These are phyloP conservation scores for Penicillium manginii DNA, from an alignment of 495 filamentous ascomycete species.

Conservation along the genomic window DNA sequence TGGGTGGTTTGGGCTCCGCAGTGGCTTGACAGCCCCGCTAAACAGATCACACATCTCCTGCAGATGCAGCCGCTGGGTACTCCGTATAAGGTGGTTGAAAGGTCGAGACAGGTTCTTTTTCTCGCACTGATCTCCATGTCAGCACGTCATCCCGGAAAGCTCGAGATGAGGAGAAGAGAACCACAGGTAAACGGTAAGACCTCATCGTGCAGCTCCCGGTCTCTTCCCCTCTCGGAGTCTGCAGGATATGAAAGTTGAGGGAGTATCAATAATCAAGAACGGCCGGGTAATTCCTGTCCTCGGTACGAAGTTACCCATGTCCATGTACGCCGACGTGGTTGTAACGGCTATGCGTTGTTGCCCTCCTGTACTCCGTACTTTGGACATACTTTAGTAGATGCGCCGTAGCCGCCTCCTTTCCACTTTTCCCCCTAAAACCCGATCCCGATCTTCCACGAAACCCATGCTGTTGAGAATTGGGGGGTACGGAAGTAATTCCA, in stretches of 20 bases:
- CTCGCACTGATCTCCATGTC: constrained; percentile 14
- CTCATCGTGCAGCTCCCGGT: constrained; percentile 11
- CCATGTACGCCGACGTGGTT: neutral
- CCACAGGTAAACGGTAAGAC: constrained; percentile 3
- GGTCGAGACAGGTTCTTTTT: constrained; percentile 7
- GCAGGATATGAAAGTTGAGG: too few relatives aligned
- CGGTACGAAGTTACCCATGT: neutral
- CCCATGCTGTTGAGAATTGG: neutral
- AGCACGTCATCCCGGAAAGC: constrained; percentile 10
- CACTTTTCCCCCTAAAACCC: neutral
- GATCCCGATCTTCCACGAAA: neutral
- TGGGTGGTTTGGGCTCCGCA: constrained; percentile 25
- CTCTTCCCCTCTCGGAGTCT: constrained; percentile 3
- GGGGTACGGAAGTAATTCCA: too few relatives aligned
- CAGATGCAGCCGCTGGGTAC: constrained; percentile 6
- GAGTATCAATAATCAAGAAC: neutral
- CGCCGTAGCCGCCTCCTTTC: constrained; percentile 29
- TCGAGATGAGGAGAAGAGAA: constrained; percentile 3
- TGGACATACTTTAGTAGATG: constrained; percentile 27
- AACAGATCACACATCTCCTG: constrained; percentile 28
- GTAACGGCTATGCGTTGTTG: constrained; percentile 31
- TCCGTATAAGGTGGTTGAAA: neutral
- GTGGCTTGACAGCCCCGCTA: constrained; percentile 37
- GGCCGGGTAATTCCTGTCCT: neutral
- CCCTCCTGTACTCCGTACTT: constrained; percentile 23